Evolutionary conservation across 768 basidiomycete genomes (phyloP).

Genomic region (Nidularia pulvinata): DNA sequence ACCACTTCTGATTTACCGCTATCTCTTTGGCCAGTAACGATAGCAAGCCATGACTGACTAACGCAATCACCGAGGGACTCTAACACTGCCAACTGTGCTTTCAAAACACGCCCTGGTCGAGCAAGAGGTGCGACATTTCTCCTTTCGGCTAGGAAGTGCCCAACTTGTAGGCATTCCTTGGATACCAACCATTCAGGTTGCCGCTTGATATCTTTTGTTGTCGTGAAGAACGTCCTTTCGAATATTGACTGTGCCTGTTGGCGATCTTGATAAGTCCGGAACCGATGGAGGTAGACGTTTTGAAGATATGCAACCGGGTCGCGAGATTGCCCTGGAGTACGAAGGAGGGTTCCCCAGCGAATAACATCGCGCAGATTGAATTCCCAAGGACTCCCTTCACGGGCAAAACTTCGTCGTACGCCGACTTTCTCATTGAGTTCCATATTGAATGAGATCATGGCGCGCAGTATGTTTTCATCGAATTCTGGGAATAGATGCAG

Average conservation of each 20-base stretch:
- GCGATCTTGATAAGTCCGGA: conserved; percentile 76
- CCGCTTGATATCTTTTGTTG: conserved; percentile 14
- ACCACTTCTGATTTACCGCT: conserved; percentile 84
- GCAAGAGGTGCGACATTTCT: conserved; percentile 26
- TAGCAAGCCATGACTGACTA: conserved; percentile 83
- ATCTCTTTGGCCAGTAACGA: conserved; percentile 73
- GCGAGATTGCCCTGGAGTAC: conserved; percentile 18
- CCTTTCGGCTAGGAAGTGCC: conserved; percentile 49
- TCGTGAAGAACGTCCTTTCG: conserved; percentile 42
- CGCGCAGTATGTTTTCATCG: conserved; percentile 48
- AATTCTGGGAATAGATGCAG: conserved; percentile 68
- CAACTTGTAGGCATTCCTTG: conserved; percentile 58
- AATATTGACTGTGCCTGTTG: conserved; percentile 49
- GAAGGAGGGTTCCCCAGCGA: conserved; percentile 76
- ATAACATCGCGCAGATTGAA: conserved; percentile 96
- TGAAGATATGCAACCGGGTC: conserved; percentile 68
- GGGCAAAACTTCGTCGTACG: conserved; percentile 64
- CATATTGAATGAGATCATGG: conserved; percentile 85
- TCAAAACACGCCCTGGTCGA: conserved; percentile 53
- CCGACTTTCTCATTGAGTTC: conserved; percentile 68
- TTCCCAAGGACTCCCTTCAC: conserved; percentile 92
- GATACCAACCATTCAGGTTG: conserved; percentile 42
- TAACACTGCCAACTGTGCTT: conserved; percentile 60
- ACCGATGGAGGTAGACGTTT: conserved; percentile 82
- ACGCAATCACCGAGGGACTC: conserved; percentile 79